phyloP scores from a whole-genome alignment of 2,329 filamentous ascomycete genomes.

The Claviceps fusiformis region DNA sequence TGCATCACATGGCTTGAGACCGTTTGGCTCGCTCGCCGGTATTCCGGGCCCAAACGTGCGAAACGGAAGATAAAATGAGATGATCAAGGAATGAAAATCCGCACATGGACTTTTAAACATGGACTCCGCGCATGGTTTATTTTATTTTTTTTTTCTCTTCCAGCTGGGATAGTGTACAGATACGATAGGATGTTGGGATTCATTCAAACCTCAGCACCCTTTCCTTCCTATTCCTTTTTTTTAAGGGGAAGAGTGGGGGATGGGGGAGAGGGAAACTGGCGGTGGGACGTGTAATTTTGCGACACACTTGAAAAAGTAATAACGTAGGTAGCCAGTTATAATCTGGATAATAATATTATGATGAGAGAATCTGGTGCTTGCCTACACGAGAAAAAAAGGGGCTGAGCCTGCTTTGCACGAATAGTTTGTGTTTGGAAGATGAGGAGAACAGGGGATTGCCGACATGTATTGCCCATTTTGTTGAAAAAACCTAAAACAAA shows the following conservation, averaged over 20 bases:
- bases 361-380: not conserved
- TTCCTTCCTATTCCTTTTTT: not conserved
- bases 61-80: too few species aligned
- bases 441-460: not conserved
- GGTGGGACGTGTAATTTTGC: conserved; percentile 7
- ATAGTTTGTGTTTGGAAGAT: not conserved
- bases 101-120: not conserved
- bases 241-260: not conserved
- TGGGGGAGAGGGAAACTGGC: not conserved
- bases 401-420: not conserved
- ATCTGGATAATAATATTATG: conserved; percentile 12
- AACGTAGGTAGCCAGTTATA: conserved; percentile 5
- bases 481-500: too few species aligned
- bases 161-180: not conserved
- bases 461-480: too few species aligned
- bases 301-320: not conserved
- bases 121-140: not conserved
- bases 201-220: not conserved
- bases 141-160: too few species aligned
- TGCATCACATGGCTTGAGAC: not conserved
- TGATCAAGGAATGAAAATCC: too few species aligned
- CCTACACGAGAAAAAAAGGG: not conserved
- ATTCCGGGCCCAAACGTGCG: too few species aligned
- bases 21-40: too few species aligned
- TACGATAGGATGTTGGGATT: not conserved